Evolutionary conservation across 129 eudicot species (phyloP).

Genomic region (Artemisia tridentata): DNA sequence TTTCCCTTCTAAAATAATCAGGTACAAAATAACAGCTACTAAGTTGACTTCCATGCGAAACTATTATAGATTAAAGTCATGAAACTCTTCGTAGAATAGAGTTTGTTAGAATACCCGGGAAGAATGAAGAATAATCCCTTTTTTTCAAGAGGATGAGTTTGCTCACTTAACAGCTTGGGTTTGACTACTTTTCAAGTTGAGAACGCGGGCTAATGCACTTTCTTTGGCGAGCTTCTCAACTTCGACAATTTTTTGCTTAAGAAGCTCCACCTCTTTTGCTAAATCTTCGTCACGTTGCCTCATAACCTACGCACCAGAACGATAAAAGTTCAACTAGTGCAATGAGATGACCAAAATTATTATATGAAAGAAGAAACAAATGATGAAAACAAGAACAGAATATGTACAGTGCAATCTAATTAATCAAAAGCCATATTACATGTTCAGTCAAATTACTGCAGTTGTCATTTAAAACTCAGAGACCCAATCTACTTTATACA

Average conservation of each 20-base stretch:
- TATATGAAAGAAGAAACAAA: not conserved
- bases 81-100: constrained; percentile 5
- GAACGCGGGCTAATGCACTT: constrained; percentile 32
- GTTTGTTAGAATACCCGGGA: constrained; percentile 6
- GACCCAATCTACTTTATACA: no score
- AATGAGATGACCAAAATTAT: not conserved
- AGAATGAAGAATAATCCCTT: constrained; percentile 23
- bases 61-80: not conserved
- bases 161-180: constrained; percentile 41
- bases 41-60: not conserved
- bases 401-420: not conserved
- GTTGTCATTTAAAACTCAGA: no score
- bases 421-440: not conserved
- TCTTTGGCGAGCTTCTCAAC: constrained; percentile 50
- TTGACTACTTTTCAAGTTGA: constrained; percentile 22
- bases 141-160: constrained; percentile 36
- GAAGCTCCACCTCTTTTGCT: constrained; percentile 58
- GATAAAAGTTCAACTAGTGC: not conserved
- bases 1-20: constrained; percentile 1
- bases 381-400: not conserved
- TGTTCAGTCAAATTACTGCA: no score
- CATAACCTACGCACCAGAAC: constrained; percentile 42
- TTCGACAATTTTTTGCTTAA: constrained; percentile 50
- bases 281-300: constrained; percentile 61
- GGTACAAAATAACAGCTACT: not conserved